Evolutionary conservation across 257 asterid species (phyloP).

Genomic region (Nicotiana benthamiana): DNA sequence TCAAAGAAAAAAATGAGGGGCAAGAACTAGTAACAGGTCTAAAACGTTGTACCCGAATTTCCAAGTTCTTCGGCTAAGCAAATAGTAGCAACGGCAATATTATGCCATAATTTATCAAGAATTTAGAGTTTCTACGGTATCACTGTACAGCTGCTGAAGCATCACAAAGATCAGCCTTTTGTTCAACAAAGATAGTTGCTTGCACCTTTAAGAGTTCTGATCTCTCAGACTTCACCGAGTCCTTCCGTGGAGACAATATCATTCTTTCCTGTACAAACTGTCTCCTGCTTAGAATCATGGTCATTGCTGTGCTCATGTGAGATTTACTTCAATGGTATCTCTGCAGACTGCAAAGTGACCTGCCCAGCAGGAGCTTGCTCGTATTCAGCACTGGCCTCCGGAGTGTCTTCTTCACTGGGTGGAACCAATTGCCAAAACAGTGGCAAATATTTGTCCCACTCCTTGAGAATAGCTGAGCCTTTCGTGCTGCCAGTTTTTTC

Average conservation of each 20-base stretch:
- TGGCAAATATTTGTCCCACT: conserved; percentile 83
- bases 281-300: not conserved
- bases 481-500: conserved; percentile 89
- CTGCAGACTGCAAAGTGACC: conserved; percentile 66
- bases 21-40: not conserved
- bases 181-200: not conserved
- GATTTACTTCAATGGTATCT: conserved; percentile 6
- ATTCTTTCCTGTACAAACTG: conserved; percentile 2
- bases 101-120: conserved; percentile 3
- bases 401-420: conserved; percentile 98
- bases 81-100: not conserved
- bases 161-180: not conserved
- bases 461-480: conserved; percentile 60
- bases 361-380: conserved; percentile 55
- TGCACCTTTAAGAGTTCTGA: not conserved
- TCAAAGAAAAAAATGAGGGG: not conserved
- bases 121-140: not conserved
- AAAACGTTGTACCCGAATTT: not conserved
- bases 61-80: not conserved
- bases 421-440: conserved; percentile 98
- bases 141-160: not conserved
- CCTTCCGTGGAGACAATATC: not conserved
- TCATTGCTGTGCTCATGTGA: not conserved
- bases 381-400: conserved; percentile 73
- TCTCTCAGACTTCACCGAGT: not conserved